Percentiles rank a stretch among this genome's conserved stretches.
Conservation (phyloP, 2,329 filamentous ascomycete genomes). For the Verticillium klebahnii region DNA sequence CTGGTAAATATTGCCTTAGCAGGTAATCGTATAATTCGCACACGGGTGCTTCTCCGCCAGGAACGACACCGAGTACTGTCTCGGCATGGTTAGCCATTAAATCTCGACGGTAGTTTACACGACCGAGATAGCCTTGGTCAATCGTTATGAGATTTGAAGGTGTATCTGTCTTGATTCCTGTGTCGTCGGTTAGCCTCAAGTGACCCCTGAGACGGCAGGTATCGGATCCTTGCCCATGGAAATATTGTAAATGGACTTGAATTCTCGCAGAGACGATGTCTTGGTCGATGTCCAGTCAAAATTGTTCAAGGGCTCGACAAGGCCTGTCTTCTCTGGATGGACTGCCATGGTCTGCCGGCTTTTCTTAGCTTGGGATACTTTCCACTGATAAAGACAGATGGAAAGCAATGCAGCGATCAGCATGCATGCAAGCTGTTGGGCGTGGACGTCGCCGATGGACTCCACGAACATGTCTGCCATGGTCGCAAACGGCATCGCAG, state of each 20-base stretch:
- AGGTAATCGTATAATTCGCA: constrained; percentile 45
- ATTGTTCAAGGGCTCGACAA: constrained; percentile 19
- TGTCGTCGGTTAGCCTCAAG: constrained; percentile 1
- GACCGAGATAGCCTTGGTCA: constrained; percentile 43
- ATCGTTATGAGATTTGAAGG: constrained; percentile 49
- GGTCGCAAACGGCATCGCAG: background rate
- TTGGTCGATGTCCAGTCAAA: constrained; percentile 35
- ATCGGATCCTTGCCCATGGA: constrained; percentile 41
- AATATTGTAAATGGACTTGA: constrained; percentile 49
- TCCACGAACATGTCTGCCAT: background rate
- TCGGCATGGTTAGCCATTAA: constrained; percentile 32
- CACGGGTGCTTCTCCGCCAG: constrained; percentile 34
- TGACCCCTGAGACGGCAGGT: background rate
- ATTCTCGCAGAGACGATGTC: constrained; percentile 38
- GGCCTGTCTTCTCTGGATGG: background rate
- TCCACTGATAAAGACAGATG: background rate
- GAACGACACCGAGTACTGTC: constrained; percentile 37
- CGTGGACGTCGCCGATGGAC: background rate
- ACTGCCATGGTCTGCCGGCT: background rate
- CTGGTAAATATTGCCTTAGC: constrained; percentile 40
- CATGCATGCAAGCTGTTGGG: background rate
- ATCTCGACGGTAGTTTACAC: constrained; percentile 33
- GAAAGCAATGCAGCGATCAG: background rate
- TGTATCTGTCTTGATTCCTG: constrained; percentile 36
- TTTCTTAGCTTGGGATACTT: background rate